Evolutionary conservation across 371 early-diverging fungal species (phyloP).

Genomic region (Batkoa obscura): DNA sequence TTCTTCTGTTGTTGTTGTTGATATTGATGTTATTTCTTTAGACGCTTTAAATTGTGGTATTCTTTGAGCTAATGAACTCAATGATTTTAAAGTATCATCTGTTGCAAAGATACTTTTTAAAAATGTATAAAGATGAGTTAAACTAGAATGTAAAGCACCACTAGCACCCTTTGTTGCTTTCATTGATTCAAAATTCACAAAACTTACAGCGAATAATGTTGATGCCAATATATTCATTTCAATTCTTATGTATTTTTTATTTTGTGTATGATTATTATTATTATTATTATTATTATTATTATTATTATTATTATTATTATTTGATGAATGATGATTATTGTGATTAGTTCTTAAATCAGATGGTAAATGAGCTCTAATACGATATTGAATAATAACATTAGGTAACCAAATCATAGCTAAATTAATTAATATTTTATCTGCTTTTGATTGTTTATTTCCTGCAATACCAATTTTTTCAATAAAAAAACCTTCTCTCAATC

Average conservation of each 20-base stretch:
- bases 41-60: slow-evolving; percentile 5
- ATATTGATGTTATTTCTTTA: no score
- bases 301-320: no score
- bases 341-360: slow-evolving; percentile 7
- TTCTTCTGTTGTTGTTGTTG: no score
- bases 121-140: slow-evolving; percentile 37
- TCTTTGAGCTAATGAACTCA: neutral
- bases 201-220: slow-evolving; percentile 31
- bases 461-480: slow-evolving; percentile 25
- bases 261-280: no score
- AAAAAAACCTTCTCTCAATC: slow-evolving; percentile 70
- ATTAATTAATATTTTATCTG: slow-evolving; percentile 33
- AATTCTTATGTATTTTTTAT: slow-evolving; percentile 21
- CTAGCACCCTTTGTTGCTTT: slow-evolving; percentile 18
- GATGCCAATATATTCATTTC: slow-evolving; percentile 41
- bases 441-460: slow-evolving; percentile 10
- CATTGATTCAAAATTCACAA: slow-evolving; percentile 25
- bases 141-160: slow-evolving; percentile 35
- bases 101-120: slow-evolving; percentile 41
- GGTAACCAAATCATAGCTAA: slow-evolving; percentile 64
- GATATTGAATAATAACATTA: slow-evolving; percentile 70
- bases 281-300: no score
- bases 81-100: slow-evolving; percentile 34
- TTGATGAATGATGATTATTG: no score
- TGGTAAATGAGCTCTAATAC: slow-evolving; percentile 28